These are phyloP conservation scores for Cocos nucifera DNA, from an alignment of 176 grass and related monocot species.

Conservation along the genomic window DNA sequence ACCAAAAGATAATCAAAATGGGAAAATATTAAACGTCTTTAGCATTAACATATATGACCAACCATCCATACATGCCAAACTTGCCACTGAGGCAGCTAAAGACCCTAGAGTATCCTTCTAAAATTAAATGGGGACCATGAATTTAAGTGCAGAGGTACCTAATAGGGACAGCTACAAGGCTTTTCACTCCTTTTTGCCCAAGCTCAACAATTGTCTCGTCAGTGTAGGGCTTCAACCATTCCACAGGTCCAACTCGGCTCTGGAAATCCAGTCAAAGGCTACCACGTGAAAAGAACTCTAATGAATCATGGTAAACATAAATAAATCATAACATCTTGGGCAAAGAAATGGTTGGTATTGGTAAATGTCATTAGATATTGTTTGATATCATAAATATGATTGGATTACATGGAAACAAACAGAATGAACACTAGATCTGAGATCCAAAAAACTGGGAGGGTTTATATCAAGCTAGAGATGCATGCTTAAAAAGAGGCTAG, in stretches of 20 bases:
- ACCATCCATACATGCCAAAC: neutral
- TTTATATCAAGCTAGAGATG: no score
- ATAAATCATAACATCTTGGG: neutral
- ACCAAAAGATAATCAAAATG: neutral
- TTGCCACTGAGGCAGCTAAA: no score
- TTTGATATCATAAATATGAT: no score
- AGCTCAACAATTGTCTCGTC: conserved; percentile 98
- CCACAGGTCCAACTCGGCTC: conserved; percentile 96
- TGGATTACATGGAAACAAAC: neutral
- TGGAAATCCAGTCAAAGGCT: conserved; percentile 27
- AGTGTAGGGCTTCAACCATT: conserved; percentile 96
- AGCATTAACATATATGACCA: no score
- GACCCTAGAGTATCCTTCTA: neutral
- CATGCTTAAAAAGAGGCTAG: no score
- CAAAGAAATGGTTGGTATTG: neutral
- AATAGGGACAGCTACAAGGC: conserved; percentile 88
- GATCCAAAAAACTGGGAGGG: no score
- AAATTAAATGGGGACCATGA: conserved; percentile 3
- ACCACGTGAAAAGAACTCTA: no score
- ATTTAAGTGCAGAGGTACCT: conserved; percentile 41
- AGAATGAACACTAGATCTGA: neutral
- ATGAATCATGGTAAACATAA: no score
- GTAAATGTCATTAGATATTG: neutral
- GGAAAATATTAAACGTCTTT: no score
- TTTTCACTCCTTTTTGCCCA: conserved; percentile 69